Conservation (phyloP, 176 grass and related monocot genomes). For the Coix lacrymajobi region DNA sequence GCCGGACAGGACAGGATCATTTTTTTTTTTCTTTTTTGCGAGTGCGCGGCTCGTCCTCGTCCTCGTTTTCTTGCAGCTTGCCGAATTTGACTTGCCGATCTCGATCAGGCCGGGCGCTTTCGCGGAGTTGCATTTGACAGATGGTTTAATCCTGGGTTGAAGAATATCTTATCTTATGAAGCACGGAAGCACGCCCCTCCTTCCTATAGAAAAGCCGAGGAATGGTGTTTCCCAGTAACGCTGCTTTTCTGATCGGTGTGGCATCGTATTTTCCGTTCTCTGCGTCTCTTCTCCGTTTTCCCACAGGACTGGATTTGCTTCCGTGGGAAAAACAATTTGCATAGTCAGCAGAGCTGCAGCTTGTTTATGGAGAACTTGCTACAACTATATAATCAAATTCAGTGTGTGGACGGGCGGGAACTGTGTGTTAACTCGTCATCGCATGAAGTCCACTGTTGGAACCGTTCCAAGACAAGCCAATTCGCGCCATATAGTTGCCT, state of each 20-base stretch:
- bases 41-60: neutral
- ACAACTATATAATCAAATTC: neutral
- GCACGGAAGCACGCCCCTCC: neutral
- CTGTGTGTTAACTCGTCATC: neutral
- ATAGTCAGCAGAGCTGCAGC: neutral
- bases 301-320: neutral
- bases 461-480: neutral
- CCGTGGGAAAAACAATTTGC: neutral
- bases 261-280: neutral
- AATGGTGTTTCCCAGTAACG: neutral
- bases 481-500: neutral
- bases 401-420: neutral
- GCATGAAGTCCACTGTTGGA: neutral
- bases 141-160: neutral
- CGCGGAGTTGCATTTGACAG: neutral
- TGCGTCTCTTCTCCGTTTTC: neutral
- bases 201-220: neutral
- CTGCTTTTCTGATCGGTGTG: neutral
- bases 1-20: neutral
- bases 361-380: no score
- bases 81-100: slow-evolving; percentile 4
- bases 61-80: neutral
- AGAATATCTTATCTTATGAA: neutral
- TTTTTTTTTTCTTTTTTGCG: neutral
- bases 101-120: neutral